These are phyloP conservation scores for Beverwykella pulmonaria DNA, from an alignment of 495 filamentous ascomycete genomes.

Conservation along the genomic window DNA sequence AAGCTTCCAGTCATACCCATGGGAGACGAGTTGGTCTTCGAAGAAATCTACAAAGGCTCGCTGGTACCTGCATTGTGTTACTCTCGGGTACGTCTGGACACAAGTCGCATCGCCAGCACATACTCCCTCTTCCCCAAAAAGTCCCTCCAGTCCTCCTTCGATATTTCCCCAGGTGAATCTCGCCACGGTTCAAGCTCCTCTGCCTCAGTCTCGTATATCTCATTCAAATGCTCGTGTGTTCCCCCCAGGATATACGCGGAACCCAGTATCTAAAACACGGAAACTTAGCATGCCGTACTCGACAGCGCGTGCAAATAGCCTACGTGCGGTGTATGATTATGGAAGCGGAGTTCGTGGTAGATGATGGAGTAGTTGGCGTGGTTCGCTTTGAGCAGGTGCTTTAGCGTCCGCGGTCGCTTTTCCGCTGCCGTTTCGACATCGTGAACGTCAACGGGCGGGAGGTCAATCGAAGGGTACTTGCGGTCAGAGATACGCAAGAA, in stretches of 20 bases:
- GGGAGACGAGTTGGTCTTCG: constrained; percentile 77
- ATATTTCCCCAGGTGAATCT: constrained; percentile 81
- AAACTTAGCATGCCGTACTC: constrained; percentile 34
- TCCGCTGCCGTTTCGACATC: constrained; percentile 77
- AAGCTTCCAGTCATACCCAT: constrained; percentile 80
- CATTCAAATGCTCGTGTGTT: constrained; percentile 66
- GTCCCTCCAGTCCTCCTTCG: constrained; percentile 80
- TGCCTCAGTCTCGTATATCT: constrained; percentile 76
- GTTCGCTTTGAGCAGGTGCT: constrained; percentile 86
- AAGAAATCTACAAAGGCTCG: constrained; percentile 90
- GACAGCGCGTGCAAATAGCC: constrained; percentile 35
- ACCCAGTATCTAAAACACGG: constrained; percentile 61
- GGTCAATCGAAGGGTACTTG: constrained; percentile 54
- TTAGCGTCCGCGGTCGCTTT: constrained; percentile 78
- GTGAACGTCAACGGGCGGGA: constrained; percentile 72
- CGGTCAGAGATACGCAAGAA: neutral
- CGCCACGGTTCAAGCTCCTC: constrained; percentile 77
- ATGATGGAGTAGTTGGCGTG: constrained; percentile 87
- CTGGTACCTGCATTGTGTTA: constrained; percentile 64
- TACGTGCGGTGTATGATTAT: constrained; percentile 88
- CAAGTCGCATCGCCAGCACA: constrained; percentile 13
- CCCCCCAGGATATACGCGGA: constrained; percentile 86
- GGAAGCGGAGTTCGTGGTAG: constrained; percentile 73
- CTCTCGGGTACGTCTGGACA: neutral
- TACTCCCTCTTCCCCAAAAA: constrained; percentile 71